Conservation (phyloP, 768 basidiomycete species). For the Pleurotus tuber-regium region DNA sequence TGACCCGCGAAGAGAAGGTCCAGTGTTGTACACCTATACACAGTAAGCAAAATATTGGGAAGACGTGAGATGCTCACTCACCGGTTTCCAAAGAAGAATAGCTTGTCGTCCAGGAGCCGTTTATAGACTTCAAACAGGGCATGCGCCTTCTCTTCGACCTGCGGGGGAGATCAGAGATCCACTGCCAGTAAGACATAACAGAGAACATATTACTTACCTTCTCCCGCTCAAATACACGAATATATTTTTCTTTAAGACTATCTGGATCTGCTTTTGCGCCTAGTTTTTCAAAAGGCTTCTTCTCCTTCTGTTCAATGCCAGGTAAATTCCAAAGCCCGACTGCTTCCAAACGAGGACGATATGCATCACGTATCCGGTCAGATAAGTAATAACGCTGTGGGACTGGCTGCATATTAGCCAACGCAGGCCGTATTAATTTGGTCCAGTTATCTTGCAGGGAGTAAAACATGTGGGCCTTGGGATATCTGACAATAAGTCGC, state of each 20-base stretch:
- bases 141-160: constrained; percentile 63
- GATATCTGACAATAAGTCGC: constrained; percentile 10
- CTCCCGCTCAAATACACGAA: constrained; percentile 60
- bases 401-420: constrained; percentile 56
- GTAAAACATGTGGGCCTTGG: constrained; percentile 63
- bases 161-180: not conserved
- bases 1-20: constrained; percentile 71
- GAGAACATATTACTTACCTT: constrained; percentile 40
- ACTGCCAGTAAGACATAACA: not conserved
- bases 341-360: constrained; percentile 57
- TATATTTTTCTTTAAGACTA: constrained; percentile 35
- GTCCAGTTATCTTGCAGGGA: constrained; percentile 62
- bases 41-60: constrained; percentile 9
- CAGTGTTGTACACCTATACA: constrained; percentile 53
- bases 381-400: constrained; percentile 79
- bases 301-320: constrained; percentile 40
- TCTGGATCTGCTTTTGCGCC: constrained; percentile 29
- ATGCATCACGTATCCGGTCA: constrained; percentile 52
- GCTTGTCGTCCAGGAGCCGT: constrained; percentile 47
- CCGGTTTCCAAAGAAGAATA: constrained; percentile 53
- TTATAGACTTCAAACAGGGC: constrained; percentile 56
- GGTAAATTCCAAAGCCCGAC: constrained; percentile 60
- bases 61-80: constrained; percentile 19
- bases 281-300: constrained; percentile 36
- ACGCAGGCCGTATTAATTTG: constrained; percentile 47